These are phyloP conservation scores for Cladorrhinum samala DNA, from an alignment of 495 filamentous ascomycete genomes.

Conservation along the genomic window DNA sequence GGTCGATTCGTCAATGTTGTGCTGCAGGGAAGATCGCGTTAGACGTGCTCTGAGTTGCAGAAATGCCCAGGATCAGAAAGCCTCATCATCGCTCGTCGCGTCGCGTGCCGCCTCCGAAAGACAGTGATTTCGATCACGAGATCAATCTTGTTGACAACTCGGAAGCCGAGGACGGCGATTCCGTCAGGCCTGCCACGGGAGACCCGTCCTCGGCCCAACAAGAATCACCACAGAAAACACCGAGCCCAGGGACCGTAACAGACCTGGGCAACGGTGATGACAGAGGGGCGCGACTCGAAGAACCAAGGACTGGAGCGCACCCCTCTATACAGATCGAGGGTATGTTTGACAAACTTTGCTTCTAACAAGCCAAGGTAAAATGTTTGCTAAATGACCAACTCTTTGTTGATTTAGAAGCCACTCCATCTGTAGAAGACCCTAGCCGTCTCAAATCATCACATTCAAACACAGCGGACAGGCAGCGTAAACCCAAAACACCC, in stretches of 20 bases:
- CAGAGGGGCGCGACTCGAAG: background rate
- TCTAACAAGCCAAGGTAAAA: no score
- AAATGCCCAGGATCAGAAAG: slow-evolving; percentile 41
- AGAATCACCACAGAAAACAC: background rate
- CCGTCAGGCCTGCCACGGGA: background rate
- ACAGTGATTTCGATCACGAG: slow-evolving; percentile 55
- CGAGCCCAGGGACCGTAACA: background rate
- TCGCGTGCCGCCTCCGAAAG: slow-evolving; percentile 42
- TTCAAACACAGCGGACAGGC: slow-evolving; percentile 3
- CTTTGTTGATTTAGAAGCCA: slow-evolving; percentile 6
- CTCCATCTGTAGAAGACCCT: slow-evolving; percentile 4
- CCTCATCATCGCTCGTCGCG: slow-evolving; percentile 41
- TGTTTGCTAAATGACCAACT: no score
- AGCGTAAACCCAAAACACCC: slow-evolving; percentile 19
- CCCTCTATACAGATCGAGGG: slow-evolving; percentile 18
- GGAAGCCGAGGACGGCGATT: slow-evolving; percentile 15
- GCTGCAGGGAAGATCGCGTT: background rate
- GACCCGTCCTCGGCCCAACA: slow-evolving; percentile 8
- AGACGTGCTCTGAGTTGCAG: slow-evolving; percentile 4
- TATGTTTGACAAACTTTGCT: background rate
- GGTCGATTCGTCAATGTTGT: slow-evolving; percentile 1
- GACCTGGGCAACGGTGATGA: slow-evolving; percentile 2
- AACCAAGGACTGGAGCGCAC: background rate
- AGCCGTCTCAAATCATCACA: background rate
- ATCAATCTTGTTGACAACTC: slow-evolving; percentile 52